Base-by-base conservation (phyloP, 1,284 basidiomycete species). In the Malassezia cuniculi region DNA sequence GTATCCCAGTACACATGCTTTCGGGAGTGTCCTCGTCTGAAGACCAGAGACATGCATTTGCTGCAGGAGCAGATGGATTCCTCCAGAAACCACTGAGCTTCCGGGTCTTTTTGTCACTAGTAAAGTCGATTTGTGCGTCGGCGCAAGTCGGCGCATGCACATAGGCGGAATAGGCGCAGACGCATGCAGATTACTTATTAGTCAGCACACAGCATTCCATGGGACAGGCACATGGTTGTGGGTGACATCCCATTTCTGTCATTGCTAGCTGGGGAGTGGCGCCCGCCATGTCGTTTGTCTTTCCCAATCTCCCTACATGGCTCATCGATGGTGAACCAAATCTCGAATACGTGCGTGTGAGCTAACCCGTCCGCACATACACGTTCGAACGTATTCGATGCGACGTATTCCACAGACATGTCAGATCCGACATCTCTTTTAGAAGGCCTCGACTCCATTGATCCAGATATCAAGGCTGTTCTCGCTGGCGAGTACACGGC, bases 31-130 rank as follows among this genome's bases (percentile, higher is more conserved):
- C 86, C 6, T 84, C 85, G 8, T 70, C 82, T 3, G 87, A 93
- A 63, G 86, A 94, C 66, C 89, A 90, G 69, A 75, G 84, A 16
- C 75, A 78, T 54, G 89, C 87, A 1, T 90, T 93, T 54, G 79
- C 82, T 37, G 83, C 82, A 36, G 87, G 89, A 3, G 86, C 93
- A 31, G 85, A 94, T 58, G 87, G 87, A 67, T 94, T 89, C 82
- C 86, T 68, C 55, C 83, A 69, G 6, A 52, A 56, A 28, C 61
- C 61, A 2, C 31, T 55, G 35, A 52, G 54, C 19, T 42, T 47
- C 29, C 42, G 39, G 24, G 40, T 42, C 20, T 30, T 47, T 35
- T 22, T 34, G 22, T 33, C 32, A 5, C 21, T 40, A 6, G 15
- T 45, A 25, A n/a, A n/a, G n/a, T n/a, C n/a, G n/a, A n/a, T n/a